phyloP scores from a whole-genome alignment of 2,329 filamentous ascomycete genomes.

The Colletotrichum brevisporum region DNA sequence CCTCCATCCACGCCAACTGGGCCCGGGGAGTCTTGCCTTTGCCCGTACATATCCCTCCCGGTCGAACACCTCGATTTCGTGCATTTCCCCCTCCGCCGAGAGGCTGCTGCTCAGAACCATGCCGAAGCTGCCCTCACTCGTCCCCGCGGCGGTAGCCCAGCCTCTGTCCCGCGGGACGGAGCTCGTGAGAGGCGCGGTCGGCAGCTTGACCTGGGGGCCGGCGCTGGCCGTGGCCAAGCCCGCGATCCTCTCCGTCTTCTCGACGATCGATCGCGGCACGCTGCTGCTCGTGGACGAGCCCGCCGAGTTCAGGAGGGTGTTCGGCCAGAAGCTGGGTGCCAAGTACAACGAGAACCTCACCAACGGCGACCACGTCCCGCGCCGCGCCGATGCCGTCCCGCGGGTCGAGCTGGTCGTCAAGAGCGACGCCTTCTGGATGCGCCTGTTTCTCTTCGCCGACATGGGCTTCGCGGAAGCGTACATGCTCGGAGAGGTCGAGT shows the following conservation, averaged over 20 bases:
- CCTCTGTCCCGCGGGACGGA: constrained; percentile 57
- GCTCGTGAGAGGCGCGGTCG: constrained; percentile 57
- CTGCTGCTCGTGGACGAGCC: constrained; percentile 64
- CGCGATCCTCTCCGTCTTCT: constrained; percentile 60
- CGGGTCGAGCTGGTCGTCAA: constrained; percentile 71
- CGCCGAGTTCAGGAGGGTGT: constrained; percentile 56
- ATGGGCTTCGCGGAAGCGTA: constrained; percentile 83
- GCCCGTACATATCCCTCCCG: background rate
- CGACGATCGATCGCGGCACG: constrained; percentile 63
- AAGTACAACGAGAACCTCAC: constrained; percentile 54
- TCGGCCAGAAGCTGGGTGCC: constrained; percentile 60
- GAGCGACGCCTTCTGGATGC: constrained; percentile 79
- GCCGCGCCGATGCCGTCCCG: constrained; percentile 53
- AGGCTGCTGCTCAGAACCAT: constrained; percentile 24
- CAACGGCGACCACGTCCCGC: constrained; percentile 47
- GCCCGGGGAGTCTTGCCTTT: background rate
- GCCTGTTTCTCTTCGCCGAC: constrained; percentile 77
- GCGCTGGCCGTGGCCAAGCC: constrained; percentile 62
- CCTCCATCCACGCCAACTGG: background rate
- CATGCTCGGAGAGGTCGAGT: constrained; percentile 80
- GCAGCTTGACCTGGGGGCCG: constrained; percentile 63
- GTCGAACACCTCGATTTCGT: background rate
- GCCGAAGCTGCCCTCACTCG: constrained; percentile 50
- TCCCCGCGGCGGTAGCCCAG: constrained; percentile 53
- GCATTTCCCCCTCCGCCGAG: too few species aligned